These are phyloP conservation scores for Thalassiosira allenii DNA, from an alignment of 352 stramenopile genomes.

Conservation along the genomic window DNA sequence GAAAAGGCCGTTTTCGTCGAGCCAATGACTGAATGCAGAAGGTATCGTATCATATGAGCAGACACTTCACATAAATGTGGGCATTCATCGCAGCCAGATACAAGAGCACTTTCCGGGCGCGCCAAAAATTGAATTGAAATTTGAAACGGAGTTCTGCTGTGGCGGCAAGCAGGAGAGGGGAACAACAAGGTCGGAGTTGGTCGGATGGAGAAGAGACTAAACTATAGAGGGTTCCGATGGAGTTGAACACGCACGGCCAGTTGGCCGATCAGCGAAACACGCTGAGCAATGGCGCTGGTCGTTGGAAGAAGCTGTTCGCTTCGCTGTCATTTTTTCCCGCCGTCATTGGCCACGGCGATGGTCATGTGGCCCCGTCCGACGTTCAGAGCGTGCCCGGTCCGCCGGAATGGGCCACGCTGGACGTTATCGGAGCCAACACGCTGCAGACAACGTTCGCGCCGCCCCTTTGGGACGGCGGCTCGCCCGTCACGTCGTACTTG, in stretches of 20 bases:
- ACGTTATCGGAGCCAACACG: conserved; percentile 86
- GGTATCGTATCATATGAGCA: too few relatives aligned
- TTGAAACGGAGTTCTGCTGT: too few relatives aligned
- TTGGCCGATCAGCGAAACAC: too few relatives aligned
- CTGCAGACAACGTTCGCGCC: conserved; percentile 87
- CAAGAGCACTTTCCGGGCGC: too few relatives aligned
- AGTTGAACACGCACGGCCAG: too few relatives aligned
- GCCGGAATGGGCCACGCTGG: conserved; percentile 52
- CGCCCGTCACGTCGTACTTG: conserved; percentile 77
- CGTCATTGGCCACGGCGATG: conserved; percentile 1
- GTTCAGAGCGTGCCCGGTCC: conserved; percentile 44
- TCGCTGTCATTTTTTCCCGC: not conserved
- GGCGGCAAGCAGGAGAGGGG: too few relatives aligned
- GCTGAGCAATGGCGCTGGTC: not conserved
- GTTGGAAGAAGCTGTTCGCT: not conserved
- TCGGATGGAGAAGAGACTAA: too few relatives aligned
- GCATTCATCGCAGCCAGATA: too few relatives aligned
- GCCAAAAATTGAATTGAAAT: too few relatives aligned
- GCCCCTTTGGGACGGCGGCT: conserved; percentile 86
- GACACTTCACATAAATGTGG: not conserved
- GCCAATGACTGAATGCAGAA: not conserved
- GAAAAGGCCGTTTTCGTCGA: too few relatives aligned
- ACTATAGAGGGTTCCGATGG: too few relatives aligned
- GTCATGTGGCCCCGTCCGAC: not conserved
- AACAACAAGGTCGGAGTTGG: too few relatives aligned